A percentile compares a stretch with the other conserved stretches of the same genome.
These are phyloP conservation scores for Penicillium polonicum DNA, from an alignment of 2,329 filamentous ascomycete genomes.

Conservation along the genomic window DNA sequence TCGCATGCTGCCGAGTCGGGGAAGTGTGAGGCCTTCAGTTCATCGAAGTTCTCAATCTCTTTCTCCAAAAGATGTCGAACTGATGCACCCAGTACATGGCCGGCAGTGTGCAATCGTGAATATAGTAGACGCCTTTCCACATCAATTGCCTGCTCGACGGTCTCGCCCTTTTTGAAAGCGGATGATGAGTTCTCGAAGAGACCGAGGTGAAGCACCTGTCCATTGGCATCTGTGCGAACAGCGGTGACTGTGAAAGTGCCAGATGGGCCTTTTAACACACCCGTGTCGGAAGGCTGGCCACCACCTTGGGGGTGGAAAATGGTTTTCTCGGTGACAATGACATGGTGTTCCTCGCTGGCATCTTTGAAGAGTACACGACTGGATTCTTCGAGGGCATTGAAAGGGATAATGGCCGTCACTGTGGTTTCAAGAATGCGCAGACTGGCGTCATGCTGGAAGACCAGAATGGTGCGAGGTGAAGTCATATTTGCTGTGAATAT, in stretches of 20 bases:
- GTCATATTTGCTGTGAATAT: background rate
- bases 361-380: constrained; percentile 61
- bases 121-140: constrained; percentile 59
- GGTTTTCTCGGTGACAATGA: constrained; percentile 63
- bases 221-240: constrained; percentile 56
- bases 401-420: constrained; percentile 51
- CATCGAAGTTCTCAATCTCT: constrained; percentile 56
- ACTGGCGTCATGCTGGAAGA: constrained; percentile 41
- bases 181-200: constrained; percentile 45
- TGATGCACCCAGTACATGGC: constrained; percentile 68
- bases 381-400: constrained; percentile 51
- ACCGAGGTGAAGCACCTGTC: constrained; percentile 67
- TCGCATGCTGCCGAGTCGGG: constrained; percentile 67
- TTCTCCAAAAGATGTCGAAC: constrained; percentile 59
- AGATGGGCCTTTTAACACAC: constrained; percentile 49
- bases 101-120: constrained; percentile 70
- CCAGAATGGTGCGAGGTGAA: constrained; percentile 18
- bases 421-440: constrained; percentile 46
- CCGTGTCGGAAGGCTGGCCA: constrained; percentile 69
- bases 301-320: constrained; percentile 75
- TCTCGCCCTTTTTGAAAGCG: constrained; percentile 38
- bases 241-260: constrained; percentile 54
- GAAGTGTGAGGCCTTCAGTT: constrained; percentile 70
- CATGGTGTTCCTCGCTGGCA: constrained; percentile 51
- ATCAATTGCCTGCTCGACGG: constrained; percentile 60